phyloP scores from a whole-genome alignment of 768 basidiomycete species.

The Tephrocybe sp. region DNA sequence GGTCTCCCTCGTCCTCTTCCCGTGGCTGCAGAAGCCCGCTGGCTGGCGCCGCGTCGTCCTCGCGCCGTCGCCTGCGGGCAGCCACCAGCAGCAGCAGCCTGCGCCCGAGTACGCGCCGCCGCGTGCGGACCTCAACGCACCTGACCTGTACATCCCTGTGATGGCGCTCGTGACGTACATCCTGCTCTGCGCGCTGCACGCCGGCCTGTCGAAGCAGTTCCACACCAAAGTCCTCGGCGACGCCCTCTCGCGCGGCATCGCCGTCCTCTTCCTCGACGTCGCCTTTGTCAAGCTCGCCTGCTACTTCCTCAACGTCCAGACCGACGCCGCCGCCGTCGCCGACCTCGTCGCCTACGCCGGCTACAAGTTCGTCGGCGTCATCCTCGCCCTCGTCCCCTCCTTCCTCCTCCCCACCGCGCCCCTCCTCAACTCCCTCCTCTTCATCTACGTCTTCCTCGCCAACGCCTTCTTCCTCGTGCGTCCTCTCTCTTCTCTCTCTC shows the following conservation, averaged over 20 bases:
- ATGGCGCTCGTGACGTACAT: constrained; percentile 98
- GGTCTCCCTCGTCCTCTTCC: constrained; percentile 85
- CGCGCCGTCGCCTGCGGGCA: constrained; percentile 54
- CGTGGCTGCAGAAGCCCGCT: constrained; percentile 93
- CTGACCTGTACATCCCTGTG: constrained; percentile 95
- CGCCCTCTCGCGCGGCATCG: constrained; percentile 80
- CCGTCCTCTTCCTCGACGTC: constrained; percentile 87
- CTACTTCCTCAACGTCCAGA: constrained; percentile 88
- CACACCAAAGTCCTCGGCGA: constrained; percentile 89
- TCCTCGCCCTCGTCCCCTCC: constrained; percentile 72
- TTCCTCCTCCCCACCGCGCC: constrained; percentile 63
- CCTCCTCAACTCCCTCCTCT: constrained; percentile 67
- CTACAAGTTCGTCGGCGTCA: constrained; percentile 97
- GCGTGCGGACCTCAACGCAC: constrained; percentile 92
- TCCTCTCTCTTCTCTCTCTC: constrained; percentile 9
- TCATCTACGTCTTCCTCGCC: constrained; percentile 83
- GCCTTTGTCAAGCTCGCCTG: constrained; percentile 87
- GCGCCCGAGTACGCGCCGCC: constrained; percentile 66
- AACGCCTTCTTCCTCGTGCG: constrained; percentile 93
- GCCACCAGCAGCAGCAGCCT: constrained; percentile 48
- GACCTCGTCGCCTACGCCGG: constrained; percentile 92
- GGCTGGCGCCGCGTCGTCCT: constrained; percentile 24
- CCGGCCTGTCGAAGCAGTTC: constrained; percentile 81
- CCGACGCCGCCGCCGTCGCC: constrained; percentile 48
- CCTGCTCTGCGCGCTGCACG: constrained; percentile 80